phyloP scores from a whole-genome alignment of 2,329 filamentous ascomycete genomes.

The Colletotrichum theobromicola region DNA sequence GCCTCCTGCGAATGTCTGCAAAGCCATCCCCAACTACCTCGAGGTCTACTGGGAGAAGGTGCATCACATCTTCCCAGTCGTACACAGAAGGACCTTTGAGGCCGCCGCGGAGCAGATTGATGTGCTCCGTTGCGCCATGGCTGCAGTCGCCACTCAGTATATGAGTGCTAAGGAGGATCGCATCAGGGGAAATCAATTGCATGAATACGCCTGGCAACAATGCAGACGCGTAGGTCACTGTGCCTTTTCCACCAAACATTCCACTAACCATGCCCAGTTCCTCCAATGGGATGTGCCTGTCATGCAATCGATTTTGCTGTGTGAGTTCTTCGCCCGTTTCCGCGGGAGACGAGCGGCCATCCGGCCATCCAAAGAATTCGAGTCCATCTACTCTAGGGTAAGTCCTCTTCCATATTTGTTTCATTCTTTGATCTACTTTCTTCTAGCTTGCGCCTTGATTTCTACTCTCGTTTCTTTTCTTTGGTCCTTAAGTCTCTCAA shows the following conservation, averaged over 20 bases:
- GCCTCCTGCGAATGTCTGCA: conserved; percentile 34
- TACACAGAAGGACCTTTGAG: conserved; percentile 53
- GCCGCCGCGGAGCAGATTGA: conserved; percentile 43
- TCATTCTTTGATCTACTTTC: conserved; percentile 31
- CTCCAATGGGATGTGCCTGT: conserved; percentile 53
- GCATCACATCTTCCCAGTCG: conserved; percentile 52
- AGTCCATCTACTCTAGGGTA: conserved; percentile 58
- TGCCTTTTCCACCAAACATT: neutral
- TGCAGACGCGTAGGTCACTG: conserved; percentile 51
- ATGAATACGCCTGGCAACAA: conserved; percentile 56
- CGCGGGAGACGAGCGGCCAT: conserved; percentile 55
- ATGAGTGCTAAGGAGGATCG: conserved; percentile 54
- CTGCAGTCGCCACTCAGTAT: conserved; percentile 60
- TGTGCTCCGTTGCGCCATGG: conserved; percentile 59
- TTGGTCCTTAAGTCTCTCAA: conserved; percentile 25
- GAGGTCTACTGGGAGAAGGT: conserved; percentile 60
- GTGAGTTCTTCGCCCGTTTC: conserved; percentile 61
- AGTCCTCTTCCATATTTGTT: conserved; percentile 33
- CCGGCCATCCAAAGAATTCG: conserved; percentile 54
- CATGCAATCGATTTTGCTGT: conserved; percentile 60
- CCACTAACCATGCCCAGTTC: conserved; percentile 37
- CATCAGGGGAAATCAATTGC: conserved; percentile 53
- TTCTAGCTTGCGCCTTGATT: conserved; percentile 5
- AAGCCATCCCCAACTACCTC: conserved; percentile 54
- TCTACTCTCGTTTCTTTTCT: conserved; percentile 25